A percentile compares a stretch with the other conserved stretches of the same genome.
phyloP scores from a whole-genome alignment of 139 green algal genomes.

The Limnomonas spitsbergensis region DNA sequence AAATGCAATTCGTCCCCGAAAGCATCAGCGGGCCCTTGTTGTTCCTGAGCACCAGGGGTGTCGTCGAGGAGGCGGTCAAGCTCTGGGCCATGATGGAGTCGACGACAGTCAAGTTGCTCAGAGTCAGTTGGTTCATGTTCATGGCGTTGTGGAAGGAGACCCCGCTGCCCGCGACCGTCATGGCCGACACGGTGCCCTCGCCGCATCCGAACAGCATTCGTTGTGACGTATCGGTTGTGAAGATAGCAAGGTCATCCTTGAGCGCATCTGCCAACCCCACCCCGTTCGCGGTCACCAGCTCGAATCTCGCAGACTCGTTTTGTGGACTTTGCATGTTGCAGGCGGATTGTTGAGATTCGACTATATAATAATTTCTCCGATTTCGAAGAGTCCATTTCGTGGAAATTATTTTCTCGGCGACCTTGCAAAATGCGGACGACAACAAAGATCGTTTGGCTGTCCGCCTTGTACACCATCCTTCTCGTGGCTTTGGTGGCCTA shows the following conservation, averaged over 20 bases:
- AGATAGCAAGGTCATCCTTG: background rate
- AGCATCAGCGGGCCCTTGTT: background rate
- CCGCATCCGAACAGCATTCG: background rate
- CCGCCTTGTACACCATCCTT: too few relatives aligned
- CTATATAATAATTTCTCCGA: too few relatives aligned
- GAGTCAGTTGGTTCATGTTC: background rate
- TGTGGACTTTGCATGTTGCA: too few relatives aligned
- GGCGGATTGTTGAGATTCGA: too few relatives aligned
- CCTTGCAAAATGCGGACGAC: too few relatives aligned
- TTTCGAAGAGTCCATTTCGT: too few relatives aligned
- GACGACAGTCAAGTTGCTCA: background rate
- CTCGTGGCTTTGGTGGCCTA: too few relatives aligned
- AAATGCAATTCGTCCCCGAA: background rate
- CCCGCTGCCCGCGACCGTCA: background rate
- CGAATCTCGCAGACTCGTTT: too few relatives aligned
- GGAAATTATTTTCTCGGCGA: too few relatives aligned
- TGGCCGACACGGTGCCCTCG: background rate
- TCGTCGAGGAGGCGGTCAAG: background rate
- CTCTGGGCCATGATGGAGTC: too few relatives aligned
- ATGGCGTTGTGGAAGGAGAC: background rate
- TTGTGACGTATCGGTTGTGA: background rate
- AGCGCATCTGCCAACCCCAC: background rate
- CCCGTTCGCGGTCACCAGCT: background rate
- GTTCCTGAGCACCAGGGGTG: background rate
- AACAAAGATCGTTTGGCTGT: too few relatives aligned